These are phyloP conservation scores for Wickerhamomyces mucosus DNA, from an alignment of 805 yeast genomes.

Conservation along the genomic window DNA sequence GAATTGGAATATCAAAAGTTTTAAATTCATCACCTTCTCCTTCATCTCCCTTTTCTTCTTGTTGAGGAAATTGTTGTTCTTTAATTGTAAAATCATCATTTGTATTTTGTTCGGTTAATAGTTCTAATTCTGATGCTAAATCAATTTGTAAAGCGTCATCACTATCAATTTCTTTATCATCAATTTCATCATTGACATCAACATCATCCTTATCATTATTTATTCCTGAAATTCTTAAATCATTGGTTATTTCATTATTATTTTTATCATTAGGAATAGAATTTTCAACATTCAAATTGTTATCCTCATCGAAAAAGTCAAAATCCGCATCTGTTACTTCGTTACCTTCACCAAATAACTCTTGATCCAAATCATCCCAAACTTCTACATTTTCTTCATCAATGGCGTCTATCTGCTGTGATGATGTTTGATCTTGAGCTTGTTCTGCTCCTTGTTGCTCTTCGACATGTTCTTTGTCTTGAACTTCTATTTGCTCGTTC, in stretches of 20 bases:
- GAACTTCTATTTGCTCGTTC: neutral
- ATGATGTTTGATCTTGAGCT: neutral
- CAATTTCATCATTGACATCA: conserved; percentile 16
- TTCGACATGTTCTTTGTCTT: neutral
- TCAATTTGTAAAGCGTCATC: conserved; percentile 26
- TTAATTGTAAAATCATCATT: too few relatives aligned
- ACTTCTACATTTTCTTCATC: conserved; percentile 5
- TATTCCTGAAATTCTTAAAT: conserved; percentile 2
- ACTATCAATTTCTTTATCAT: conserved; percentile 10
- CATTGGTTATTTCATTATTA: neutral
- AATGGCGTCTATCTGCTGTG: conserved; percentile 1
- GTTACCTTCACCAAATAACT: conserved; percentile 23
- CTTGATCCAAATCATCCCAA: conserved; percentile 25
- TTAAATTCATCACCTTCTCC: conserved; percentile 1
- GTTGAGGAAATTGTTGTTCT: too few relatives aligned
- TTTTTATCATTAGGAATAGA: conserved; percentile 8
- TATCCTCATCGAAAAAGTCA: conserved; percentile 21
- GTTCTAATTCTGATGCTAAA: conserved; percentile 22
- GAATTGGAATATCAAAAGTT: conserved; percentile 43
- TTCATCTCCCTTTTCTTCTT: conserved; percentile 6
- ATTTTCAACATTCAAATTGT: conserved; percentile 18
- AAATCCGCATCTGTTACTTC: conserved; percentile 20
- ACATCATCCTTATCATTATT: conserved; percentile 15
- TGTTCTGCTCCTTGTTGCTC: neutral
- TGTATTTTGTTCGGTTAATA: conserved; percentile 5